phyloP scores from a whole-genome alignment of 2,329 filamentous ascomycete genomes.

The Polychaeton citri region DNA sequence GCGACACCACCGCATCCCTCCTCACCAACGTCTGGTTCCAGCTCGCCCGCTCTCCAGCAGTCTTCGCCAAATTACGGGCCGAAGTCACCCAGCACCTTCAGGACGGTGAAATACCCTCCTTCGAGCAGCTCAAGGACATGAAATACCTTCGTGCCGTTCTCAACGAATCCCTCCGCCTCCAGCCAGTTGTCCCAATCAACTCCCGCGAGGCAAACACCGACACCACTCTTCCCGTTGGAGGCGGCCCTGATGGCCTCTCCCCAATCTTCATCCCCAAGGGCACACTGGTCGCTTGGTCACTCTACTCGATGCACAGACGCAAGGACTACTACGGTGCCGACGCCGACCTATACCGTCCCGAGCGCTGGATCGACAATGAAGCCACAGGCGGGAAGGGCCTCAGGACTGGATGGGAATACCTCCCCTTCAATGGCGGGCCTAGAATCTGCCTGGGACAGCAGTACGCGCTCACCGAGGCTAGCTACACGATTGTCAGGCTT shows the following conservation, averaged over 20 bases:
- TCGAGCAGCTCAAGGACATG: constrained; percentile 21
- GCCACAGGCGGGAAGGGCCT: constrained; percentile 16
- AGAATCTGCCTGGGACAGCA: constrained; percentile 40
- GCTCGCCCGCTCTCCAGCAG: constrained; percentile 17
- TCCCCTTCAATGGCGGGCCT: constrained; percentile 25
- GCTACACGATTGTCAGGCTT: constrained; percentile 57
- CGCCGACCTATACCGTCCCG: constrained; percentile 26
- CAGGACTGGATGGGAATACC: constrained; percentile 22
- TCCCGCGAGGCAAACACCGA: constrained; percentile 57
- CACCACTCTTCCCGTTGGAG: constrained; percentile 60
- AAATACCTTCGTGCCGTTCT: constrained; percentile 44
- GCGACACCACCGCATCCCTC: constrained; percentile 40
- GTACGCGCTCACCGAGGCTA: constrained; percentile 66
- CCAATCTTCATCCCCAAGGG: constrained; percentile 56
- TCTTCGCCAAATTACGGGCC: constrained; percentile 11
- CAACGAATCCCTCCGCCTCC: constrained; percentile 65
- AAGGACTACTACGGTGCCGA: constrained; percentile 35
- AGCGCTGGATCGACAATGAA: constrained; percentile 24
- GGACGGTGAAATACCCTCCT: constrained; percentile 26
- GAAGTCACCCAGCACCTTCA: constrained; percentile 10
- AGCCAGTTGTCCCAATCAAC: constrained; percentile 70
- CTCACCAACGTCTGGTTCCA: constrained; percentile 34
- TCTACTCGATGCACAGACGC: constrained; percentile 61
- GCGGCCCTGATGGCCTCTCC: constrained; percentile 36
- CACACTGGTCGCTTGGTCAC: constrained; percentile 51